These are phyloP conservation scores for Paecilomyces sp. DNA, from an alignment of 2,329 filamentous ascomycete species.

Conservation along the genomic window DNA sequence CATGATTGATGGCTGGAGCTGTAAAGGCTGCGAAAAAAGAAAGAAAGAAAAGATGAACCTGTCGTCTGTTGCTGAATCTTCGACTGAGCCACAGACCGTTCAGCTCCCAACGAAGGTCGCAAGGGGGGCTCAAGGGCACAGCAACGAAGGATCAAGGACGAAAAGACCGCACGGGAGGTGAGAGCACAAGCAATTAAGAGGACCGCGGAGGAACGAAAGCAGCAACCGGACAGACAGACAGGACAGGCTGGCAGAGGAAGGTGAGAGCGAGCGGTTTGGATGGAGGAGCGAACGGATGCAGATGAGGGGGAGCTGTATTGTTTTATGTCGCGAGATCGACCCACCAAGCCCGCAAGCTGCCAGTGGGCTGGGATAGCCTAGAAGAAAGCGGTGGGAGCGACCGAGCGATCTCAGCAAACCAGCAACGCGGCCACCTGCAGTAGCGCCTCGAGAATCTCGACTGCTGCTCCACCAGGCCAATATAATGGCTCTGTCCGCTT, in stretches of 20 bases:
- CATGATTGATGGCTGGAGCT: conserved; percentile 18
- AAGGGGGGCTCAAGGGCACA: not conserved
- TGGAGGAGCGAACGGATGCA: conserved; percentile 1
- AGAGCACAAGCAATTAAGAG: conserved; percentile 1
- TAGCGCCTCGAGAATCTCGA: not conserved
- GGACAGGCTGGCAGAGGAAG: not conserved
- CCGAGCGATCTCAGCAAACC: conserved; percentile 11
- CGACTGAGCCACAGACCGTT: not conserved
- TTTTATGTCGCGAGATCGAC: conserved; percentile 21
- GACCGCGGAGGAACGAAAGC: not conserved
- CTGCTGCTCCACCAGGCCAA: conserved; percentile 2
- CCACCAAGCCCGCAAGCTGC: conserved; percentile 20
- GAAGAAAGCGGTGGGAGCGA: conserved; percentile 9
- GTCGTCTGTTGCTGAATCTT: not conserved
- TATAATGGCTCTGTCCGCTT: conserved; percentile 13
- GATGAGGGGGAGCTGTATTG: conserved; percentile 9
- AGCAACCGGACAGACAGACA: not conserved
- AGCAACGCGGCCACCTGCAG: conserved; percentile 4
- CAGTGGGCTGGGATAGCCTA: conserved; percentile 8
- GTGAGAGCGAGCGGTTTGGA: not conserved
- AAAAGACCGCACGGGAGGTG: not conserved
- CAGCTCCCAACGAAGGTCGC: not conserved
- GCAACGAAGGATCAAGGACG: too few species aligned
- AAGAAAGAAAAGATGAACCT: not conserved
- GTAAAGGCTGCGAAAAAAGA: not conserved